Conservation (phyloP, 352 stramenopile species). For the Globisporangium paddicum region DNA sequence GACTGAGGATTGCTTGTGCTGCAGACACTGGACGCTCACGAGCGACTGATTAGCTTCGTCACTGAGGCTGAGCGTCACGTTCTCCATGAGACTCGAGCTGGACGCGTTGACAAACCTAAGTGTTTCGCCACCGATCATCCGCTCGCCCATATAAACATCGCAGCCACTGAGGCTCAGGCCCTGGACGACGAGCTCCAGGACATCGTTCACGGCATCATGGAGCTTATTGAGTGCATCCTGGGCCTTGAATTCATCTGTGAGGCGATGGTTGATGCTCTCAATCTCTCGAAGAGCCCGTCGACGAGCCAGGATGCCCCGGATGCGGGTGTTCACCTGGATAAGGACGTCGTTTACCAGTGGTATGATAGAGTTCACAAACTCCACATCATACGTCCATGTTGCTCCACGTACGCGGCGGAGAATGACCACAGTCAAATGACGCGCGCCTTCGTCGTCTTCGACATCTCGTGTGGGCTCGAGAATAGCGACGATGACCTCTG, state of each 20-base stretch:
- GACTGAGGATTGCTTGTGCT: constrained; percentile 23
- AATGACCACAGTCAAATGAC: constrained; percentile 29
- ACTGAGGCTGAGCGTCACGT: constrained; percentile 27
- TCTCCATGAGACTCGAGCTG: constrained; percentile 39
- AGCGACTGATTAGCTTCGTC: constrained; percentile 26
- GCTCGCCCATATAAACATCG: constrained; percentile 54
- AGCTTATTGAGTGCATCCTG: constrained; percentile 15
- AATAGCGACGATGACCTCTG: constrained; percentile 16
- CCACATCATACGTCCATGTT: constrained; percentile 53
- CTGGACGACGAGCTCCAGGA: constrained; percentile 25
- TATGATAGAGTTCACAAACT: constrained; percentile 42
- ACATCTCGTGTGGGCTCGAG: constrained; percentile 27
- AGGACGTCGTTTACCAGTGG: constrained; percentile 42
- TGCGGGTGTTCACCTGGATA: constrained; percentile 32
- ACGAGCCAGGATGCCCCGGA: constrained; percentile 41
- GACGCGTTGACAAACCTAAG: constrained; percentile 24
- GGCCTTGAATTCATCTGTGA: constrained; percentile 10
- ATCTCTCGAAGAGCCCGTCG: constrained; percentile 25
- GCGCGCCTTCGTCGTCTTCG: constrained; percentile 14
- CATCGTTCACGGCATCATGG: constrained; percentile 17
- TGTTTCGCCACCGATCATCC: constrained; percentile 15
- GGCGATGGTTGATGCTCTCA: constrained; percentile 5
- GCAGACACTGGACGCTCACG: constrained; percentile 37
- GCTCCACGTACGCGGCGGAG: constrained; percentile 40
- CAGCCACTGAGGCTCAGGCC: constrained; percentile 22